Evolutionary conservation across 2,329 filamentous ascomycete genomes (phyloP), one percentile per base, ranked within the genome.

Genomic region (Amylocarpus encephaloides): DNA sequence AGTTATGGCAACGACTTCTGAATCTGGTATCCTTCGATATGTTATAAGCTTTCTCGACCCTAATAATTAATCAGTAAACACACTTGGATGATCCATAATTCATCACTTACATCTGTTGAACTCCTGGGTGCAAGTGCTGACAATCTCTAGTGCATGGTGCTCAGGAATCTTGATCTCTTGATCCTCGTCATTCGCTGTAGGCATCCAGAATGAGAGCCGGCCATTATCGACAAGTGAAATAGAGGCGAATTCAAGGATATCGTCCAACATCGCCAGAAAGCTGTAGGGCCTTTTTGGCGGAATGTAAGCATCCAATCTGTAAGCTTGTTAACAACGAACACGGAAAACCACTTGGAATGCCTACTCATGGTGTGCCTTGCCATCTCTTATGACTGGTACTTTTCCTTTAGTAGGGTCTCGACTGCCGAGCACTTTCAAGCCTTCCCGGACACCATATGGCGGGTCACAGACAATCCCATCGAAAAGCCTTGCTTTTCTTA

Each of bases 381-480:
- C 88, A 62, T 88, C 80, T 50, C 85, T 79, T 29, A 88, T 73
- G 1, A 87, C 73, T 61, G 73, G 71, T 48, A 75, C 74, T 45
- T 73, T 73, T 9, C 71, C 71, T 61, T 79, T 83, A 47, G 75
- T 75, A 0, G 79, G 77, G 60, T 93, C 83, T 55, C 84, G 81
- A 48, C 80, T 78, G 1, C 93, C 93, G 0, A 98, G 74, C 1
- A 98, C 92, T 62, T 87, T 87, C 52, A 97, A 69, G 0, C 93
- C 93, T 68, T 98, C 93, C 43, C 93, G 78, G 5, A 98, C 90
- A 2, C 93, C 93, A 64, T 98, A 98, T 0, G 93, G 93, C 15
- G 93, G 93, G 70, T 98, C 93, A 62, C 91, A 97, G 6, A 97
- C 76, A 52, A 98, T 95, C 3, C 88, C 91, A 67, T 98, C 91